Base-by-base conservation (phyloP, 1,139 yeast species). In the Protomyces inouyei region DNA sequence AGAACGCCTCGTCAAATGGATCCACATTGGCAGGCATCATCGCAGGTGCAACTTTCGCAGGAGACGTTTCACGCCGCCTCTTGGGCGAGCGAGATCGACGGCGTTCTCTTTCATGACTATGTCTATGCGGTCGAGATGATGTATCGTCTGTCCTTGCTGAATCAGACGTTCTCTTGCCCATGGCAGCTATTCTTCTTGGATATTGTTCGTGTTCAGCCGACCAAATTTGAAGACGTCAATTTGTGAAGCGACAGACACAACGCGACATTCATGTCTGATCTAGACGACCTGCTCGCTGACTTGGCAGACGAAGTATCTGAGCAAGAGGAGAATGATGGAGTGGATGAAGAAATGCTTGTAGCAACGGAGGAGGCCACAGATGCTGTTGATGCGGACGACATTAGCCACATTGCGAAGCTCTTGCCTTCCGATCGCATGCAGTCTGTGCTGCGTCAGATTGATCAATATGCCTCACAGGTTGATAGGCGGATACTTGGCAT, bases 241-340 rank as follows among this genome's bases (percentile, higher is more conserved):
- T 14, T 12, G 4, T 37, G 10, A 9, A 37, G 43, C 43, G 16
- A 6, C 16, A 3, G 16, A 37, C 14, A 5, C 43, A 37, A 37
- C 16, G 14, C 43, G 16, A 37, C 32, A 28, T 9, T 28, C 51
- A 72, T 72, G 74, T 76, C 78, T 23, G 69, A 76, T 14, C 77
- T 76, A 9, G 78, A 76, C 64, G 79, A 76, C 66, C 71, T 77
- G 52, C 68, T 76, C 64, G 78, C 78, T 16, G 79, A 76, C 63
- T 70, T 76, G 18, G 71, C 67, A 16, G 69, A 65, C 25, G 71
- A 65, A 23, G 60, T 46, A 6, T 64, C 59, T 10, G 67, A 37
- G 23, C 48, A 46, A 23, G 59, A 10, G 32, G 55, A 61, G 32
- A 60, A 60, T 38, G 54, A 53, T 10, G 55, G 38, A 2, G 69